Evolutionary conservation across 2,329 filamentous ascomycete genomes (phyloP).

Genomic region (Fusarium heterosporum): DNA sequence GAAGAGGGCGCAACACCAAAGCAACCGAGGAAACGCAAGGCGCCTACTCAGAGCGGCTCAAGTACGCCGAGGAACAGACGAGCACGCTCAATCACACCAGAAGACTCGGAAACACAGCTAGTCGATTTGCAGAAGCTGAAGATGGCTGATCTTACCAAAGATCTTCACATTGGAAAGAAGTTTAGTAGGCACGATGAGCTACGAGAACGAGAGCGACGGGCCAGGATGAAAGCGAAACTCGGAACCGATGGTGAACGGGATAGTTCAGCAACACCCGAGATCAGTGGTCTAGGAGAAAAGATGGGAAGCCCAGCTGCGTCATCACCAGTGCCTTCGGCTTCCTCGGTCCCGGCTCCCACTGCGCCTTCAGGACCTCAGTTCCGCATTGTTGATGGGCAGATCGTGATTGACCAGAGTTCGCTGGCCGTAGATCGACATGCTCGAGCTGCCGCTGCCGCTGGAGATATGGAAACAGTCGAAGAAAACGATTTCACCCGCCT

Average conservation of each 20-base stretch:
- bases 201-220: conserved; percentile 70
- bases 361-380: conserved; percentile 63
- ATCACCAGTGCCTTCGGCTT: conserved; percentile 42
- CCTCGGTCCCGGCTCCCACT: conserved; percentile 37
- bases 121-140: conserved; percentile 76
- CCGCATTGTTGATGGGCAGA: conserved; percentile 76
- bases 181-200: conserved; percentile 81
- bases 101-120: conserved; percentile 69
- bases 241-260: conserved; percentile 44
- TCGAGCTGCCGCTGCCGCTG: conserved; percentile 63
- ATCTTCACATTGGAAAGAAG: conserved; percentile 77
- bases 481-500: conserved; percentile 82
- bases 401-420: conserved; percentile 76
- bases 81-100: conserved; percentile 67
- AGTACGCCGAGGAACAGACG: conserved; percentile 48
- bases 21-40: conserved; percentile 47
- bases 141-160: conserved; percentile 78
- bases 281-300: conserved; percentile 32
- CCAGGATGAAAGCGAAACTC: conserved; percentile 50
- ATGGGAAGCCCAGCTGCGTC: conserved; percentile 42
- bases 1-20: conserved; percentile 36
- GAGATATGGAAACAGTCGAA: conserved; percentile 72
- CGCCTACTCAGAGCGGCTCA: conserved; percentile 42
- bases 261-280: conserved; percentile 39
- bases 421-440: conserved; percentile 77